Evolutionary conservation across 176 grass and related monocot genomes (phyloP).

Genomic region (Elaeis guineensis): DNA sequence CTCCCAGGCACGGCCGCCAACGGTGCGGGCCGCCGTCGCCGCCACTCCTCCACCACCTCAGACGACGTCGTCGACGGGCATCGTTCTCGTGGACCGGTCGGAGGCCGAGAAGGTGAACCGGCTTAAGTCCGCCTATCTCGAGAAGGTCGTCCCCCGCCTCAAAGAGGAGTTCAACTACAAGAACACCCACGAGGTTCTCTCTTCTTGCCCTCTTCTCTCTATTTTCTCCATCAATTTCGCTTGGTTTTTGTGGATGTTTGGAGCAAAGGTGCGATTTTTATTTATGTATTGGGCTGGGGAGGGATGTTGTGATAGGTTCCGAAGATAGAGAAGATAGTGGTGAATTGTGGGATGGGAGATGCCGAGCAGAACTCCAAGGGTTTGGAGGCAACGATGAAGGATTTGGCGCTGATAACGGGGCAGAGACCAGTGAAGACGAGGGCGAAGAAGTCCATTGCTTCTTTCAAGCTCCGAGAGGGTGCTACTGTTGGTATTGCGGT

Average conservation of each 20-base stretch:
- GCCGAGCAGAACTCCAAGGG: constrained; percentile 76
- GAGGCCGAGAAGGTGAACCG: constrained; percentile 63
- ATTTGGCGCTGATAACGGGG: constrained; percentile 58
- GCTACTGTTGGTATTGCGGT: constrained; percentile 69
- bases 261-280: constrained; percentile 6
- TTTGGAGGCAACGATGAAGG: constrained; percentile 73
- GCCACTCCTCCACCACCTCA: constrained; percentile 31
- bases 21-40: constrained; percentile 18
- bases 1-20: constrained; percentile 16
- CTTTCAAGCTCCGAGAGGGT: constrained; percentile 84
- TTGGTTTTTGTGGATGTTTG: neutral
- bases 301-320: constrained; percentile 38
- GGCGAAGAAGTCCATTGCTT: constrained; percentile 78
- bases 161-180: constrained; percentile 71
- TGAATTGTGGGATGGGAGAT: constrained; percentile 83
- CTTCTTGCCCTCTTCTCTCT: neutral
- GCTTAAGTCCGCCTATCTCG: constrained; percentile 49
- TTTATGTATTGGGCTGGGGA: too few relatives aligned
- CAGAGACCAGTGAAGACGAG: constrained; percentile 79
- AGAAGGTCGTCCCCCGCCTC: constrained; percentile 80
- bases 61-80: constrained; percentile 33
- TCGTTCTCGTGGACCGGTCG: constrained; percentile 59
- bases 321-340: constrained; percentile 71
- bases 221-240: neutral
- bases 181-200: constrained; percentile 80